Evolutionary conservation across 495 filamentous ascomycete genomes (phyloP).

Genomic region (Terfezia boudieri): DNA sequence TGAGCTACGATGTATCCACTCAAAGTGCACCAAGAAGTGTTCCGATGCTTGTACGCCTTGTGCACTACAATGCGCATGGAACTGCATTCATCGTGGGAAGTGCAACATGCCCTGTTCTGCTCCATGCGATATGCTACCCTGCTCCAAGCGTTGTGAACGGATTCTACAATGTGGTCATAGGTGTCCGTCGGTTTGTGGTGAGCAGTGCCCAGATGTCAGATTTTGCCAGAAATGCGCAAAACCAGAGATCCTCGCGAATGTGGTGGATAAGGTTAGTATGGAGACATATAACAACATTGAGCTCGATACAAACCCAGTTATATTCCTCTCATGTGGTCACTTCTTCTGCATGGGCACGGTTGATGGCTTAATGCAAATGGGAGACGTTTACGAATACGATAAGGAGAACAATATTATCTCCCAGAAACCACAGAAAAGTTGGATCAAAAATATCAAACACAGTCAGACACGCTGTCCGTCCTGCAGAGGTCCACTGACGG

Average conservation of each 20-base stretch:
- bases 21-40: slow-evolving; percentile 34
- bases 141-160: slow-evolving; percentile 37
- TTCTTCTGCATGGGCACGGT: slow-evolving; percentile 37
- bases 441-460: slow-evolving; percentile 31
- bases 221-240: slow-evolving; percentile 36
- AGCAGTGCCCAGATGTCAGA: slow-evolving; percentile 31
- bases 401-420: slow-evolving; percentile 19
- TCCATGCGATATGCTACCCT: slow-evolving; percentile 41
- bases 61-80: slow-evolving; percentile 33
- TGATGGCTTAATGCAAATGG: slow-evolving; percentile 42
- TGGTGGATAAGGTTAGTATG: slow-evolving; percentile 32
- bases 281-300: slow-evolving; percentile 33
- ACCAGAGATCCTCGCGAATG: slow-evolving; percentile 22
- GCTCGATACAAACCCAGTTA: slow-evolving; percentile 34
- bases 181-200: slow-evolving; percentile 47
- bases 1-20: slow-evolving; percentile 42
- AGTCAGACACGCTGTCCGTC: slow-evolving; percentile 35
- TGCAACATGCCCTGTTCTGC: slow-evolving; percentile 45
- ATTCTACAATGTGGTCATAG: slow-evolving; percentile 40
- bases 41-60: slow-evolving; percentile 44
- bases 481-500: slow-evolving; percentile 40
- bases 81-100: slow-evolving; percentile 31
- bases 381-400: slow-evolving; percentile 33
- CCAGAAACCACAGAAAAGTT: slow-evolving; percentile 20
- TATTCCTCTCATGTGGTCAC: slow-evolving; percentile 45